Evolutionary conservation across 2,329 filamentous ascomycete species (phyloP), one percentile per base, ranked within the genome.

Genomic region (Claviceps monticola): DNA sequence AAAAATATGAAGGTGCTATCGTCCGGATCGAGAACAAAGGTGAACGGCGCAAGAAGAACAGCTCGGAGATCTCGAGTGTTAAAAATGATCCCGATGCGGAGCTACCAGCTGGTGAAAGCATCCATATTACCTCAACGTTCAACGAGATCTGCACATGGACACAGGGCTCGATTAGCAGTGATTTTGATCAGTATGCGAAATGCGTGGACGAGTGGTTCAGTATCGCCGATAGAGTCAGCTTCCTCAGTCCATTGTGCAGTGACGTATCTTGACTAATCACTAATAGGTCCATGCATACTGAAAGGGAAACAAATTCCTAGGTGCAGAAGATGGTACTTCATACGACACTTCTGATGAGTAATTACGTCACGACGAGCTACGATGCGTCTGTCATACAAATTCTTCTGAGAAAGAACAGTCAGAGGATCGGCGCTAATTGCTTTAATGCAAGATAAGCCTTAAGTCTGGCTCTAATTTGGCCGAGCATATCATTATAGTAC

Each of bases 71-170:
- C 14, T 4, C 74, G 9, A 68, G 75, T 16, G 68, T 9, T 14
- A 19, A 29, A 29, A 21, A 16, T 14, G 14, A n/a, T 19, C 42
- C 19, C n/a, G 39, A 19, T 21, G 8, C 21, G 71, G 1, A 69
- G 73, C 17, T 5, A 13, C 34, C 17, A 38, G 14, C 49, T 14
- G 42, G 42, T 2, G 69, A 71, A 16, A 61, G 70, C 42, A 60
- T 62, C 7, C 64, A 70, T 13, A 72, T 77, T 23, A 72, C 77
- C 1, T 76, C 80, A 9, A 73, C 72, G 19, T 96, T 96, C 62
- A 80, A 88, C 6, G 74, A 85, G 51, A 65, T 95, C 49, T 69
- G 88, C 3, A 75, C 95, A n/a, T 97, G 90, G 90, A 83, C 79
- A 0, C 89, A 95, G 64, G 89, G 93, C 58, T 66, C 79, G 48